Evolutionary conservation across 768 basidiomycete genomes (phyloP).

Genomic region (Wakefieldia striispora): DNA sequence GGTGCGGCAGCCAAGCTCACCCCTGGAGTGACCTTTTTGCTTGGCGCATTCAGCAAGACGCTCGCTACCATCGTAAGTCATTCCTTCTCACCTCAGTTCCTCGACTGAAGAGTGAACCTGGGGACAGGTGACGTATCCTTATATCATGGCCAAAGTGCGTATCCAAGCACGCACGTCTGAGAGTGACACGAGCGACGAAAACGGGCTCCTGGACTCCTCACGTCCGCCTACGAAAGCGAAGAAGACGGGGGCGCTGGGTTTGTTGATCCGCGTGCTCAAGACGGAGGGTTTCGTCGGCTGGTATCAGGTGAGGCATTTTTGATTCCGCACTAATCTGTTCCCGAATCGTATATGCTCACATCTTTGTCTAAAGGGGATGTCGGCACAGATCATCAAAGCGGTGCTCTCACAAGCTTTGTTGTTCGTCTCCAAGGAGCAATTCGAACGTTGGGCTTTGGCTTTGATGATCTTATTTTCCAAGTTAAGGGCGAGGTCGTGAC

Average conservation of each 20-base stretch:
- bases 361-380: slow-evolving; percentile 69
- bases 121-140: slow-evolving; percentile 85
- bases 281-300: slow-evolving; percentile 86
- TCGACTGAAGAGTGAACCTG: not conserved
- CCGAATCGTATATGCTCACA: slow-evolving; percentile 25
- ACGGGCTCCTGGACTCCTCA: slow-evolving; percentile 17
- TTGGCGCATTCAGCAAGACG: slow-evolving; percentile 94
- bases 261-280: slow-evolving; percentile 68
- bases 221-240: slow-evolving; percentile 30
- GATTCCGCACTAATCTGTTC: not conserved
- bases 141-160: slow-evolving; percentile 95
- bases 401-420: slow-evolving; percentile 92
- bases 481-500: slow-evolving; percentile 15
- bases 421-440: slow-evolving; percentile 97
- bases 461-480: slow-evolving; percentile 59
- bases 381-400: slow-evolving; percentile 94
- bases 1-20: slow-evolving; percentile 58
- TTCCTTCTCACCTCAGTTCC: not conserved
- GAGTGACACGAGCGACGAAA: slow-evolving; percentile 33
- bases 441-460: slow-evolving; percentile 82
- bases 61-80: slow-evolving; percentile 85
- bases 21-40: slow-evolving; percentile 73
- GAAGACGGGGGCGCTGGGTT: slow-evolving; percentile 72
- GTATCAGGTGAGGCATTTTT: slow-evolving; percentile 71
- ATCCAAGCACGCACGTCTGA: slow-evolving; percentile 82